Evolutionary conservation across 768 basidiomycete genomes (phyloP).

Genomic region (Lactarius tabidus): DNA sequence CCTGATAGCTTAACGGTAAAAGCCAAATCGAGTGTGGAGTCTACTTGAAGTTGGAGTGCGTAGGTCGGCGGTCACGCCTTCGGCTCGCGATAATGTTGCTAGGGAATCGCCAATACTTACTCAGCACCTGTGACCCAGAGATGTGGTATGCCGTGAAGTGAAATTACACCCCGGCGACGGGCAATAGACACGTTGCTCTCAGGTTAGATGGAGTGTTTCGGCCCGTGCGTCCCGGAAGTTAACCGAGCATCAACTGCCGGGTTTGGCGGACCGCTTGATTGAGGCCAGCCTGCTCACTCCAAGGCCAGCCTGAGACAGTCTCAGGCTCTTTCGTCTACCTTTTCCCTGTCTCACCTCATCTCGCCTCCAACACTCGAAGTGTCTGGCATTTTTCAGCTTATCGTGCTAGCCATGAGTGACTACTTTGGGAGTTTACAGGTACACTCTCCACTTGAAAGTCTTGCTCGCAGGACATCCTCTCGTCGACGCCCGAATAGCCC

Average conservation of each 20-base stretch:
- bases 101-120: not conserved
- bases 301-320: not conserved
- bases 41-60: not conserved
- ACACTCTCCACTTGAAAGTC: conserved; percentile 56
- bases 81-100: not conserved
- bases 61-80: too few species aligned
- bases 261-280: too few species aligned
- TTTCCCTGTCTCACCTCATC: not conserved
- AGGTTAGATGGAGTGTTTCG: too few species aligned
- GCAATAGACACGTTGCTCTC: too few species aligned
- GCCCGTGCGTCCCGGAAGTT: not conserved
- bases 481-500: conserved; percentile 33
- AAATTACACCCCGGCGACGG: not conserved
- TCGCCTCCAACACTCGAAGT: conserved; percentile 3
- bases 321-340: not conserved
- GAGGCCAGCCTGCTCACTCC: not conserved
- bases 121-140: not conserved
- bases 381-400: not conserved
- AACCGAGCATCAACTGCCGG: too few species aligned
- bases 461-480: conserved; percentile 52
- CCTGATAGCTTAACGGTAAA: not conserved
- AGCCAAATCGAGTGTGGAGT: not conserved
- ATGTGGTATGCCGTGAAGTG: not conserved
- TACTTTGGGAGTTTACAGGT: conserved; percentile 29
- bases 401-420: conserved; percentile 12